These are phyloP conservation scores for Tanacetum coccineum DNA, from an alignment of 129 eudicot species.

Conservation along the genomic window DNA sequence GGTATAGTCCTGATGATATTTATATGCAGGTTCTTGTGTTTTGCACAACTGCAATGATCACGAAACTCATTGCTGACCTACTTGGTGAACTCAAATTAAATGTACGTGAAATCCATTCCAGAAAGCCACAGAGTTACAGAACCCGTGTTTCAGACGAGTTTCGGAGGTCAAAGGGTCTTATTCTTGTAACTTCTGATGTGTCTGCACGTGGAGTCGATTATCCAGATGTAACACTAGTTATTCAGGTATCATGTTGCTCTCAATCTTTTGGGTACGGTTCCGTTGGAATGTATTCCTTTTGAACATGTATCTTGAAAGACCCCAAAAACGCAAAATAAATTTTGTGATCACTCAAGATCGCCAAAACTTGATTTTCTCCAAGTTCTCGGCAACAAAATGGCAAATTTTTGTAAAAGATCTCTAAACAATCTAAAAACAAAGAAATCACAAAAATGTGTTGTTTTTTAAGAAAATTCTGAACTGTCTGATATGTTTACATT, in stretches of 20 bases:
- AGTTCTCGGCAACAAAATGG: no score
- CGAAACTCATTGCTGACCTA: slow-evolving; percentile 76
- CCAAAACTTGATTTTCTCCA: no score
- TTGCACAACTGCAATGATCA: slow-evolving; percentile 98
- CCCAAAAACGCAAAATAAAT: no score
- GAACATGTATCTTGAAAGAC: not conserved
- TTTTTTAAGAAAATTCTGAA: no score
- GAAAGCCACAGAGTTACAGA: slow-evolving; percentile 91
- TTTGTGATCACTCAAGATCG: no score
- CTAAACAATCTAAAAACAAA: no score
- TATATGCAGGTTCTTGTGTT: slow-evolving; percentile 77
- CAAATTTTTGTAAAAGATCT: no score
- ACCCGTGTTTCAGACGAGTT: slow-evolving; percentile 92
- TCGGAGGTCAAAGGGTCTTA: slow-evolving; percentile 82
- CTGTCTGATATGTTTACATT: no score
- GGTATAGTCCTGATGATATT: no score
- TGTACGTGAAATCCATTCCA: slow-evolving; percentile 92
- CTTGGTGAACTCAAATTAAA: slow-evolving; percentile 82
- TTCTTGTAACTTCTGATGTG: slow-evolving; percentile 96
- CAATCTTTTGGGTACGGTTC: not conserved
- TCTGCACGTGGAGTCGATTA: slow-evolving; percentile 99
- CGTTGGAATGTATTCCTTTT: no score
- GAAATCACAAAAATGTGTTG: not conserved
- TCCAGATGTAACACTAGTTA: slow-evolving; percentile 95
- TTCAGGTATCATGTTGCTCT: slow-evolving; percentile 53